Conservation (phyloP, 768 basidiomycete genomes). For the Gymnopilus dilepis region DNA sequence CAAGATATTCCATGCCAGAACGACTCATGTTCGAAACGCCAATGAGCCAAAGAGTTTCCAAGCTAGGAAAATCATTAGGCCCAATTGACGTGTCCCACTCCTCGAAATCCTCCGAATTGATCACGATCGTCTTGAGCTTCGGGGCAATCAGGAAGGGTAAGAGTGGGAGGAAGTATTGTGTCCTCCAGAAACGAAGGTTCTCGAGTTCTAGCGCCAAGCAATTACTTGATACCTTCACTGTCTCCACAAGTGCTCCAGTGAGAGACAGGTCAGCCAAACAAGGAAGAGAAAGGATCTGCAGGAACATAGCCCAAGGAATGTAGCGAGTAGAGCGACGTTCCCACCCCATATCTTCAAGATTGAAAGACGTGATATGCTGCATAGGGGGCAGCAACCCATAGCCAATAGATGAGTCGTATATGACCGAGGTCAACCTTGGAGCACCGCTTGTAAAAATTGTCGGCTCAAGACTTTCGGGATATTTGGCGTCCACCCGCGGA, state of each 20-base stretch:
- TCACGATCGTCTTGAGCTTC: slow-evolving; percentile 24
- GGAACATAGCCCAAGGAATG: slow-evolving; percentile 2
- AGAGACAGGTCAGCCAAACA: slow-evolving; percentile 22
- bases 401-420: slow-evolving; percentile 15
- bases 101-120: slow-evolving; percentile 2
- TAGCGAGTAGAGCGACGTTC: neutral
- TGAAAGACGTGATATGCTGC: slow-evolving; percentile 23
- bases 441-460: slow-evolving; percentile 24
- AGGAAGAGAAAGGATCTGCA: slow-evolving; percentile 20
- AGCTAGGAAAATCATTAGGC: slow-evolving; percentile 1
- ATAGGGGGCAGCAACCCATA: slow-evolving; percentile 17
- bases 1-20: too few species aligned
- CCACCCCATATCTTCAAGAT: slow-evolving; percentile 13
- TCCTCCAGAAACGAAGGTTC: slow-evolving; percentile 20
- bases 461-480: slow-evolving; percentile 4
- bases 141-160: slow-evolving; percentile 22
- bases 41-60: neutral
- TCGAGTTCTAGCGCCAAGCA: slow-evolving; percentile 15
- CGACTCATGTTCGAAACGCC: too few species aligned
- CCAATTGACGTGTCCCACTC: too few species aligned
- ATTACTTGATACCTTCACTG: too few species aligned
- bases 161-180: slow-evolving; percentile 3
- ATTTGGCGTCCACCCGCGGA: neutral
- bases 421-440: slow-evolving; percentile 22
- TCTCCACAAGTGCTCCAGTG: slow-evolving; percentile 7